phyloP scores from a whole-genome alignment of 176 grass and related monocot species.

The Oryza nivara region DNA sequence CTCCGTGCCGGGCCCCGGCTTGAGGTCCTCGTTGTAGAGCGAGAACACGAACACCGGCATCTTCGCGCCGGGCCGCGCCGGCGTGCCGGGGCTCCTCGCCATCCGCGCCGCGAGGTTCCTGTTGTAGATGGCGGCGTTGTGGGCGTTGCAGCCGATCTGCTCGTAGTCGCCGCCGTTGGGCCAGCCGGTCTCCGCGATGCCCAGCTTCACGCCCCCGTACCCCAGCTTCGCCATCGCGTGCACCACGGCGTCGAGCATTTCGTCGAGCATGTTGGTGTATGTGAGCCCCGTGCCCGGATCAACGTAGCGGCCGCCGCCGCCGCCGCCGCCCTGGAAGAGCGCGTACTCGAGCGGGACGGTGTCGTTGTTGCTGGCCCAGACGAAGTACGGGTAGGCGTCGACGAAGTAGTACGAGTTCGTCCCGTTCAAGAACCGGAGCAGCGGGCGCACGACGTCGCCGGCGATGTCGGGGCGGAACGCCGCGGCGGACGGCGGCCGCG shows the following conservation, averaged over 20 bases:
- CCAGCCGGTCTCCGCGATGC: slow-evolving; percentile 84
- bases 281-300: slow-evolving; percentile 57
- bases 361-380: slow-evolving; percentile 52
- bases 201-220: slow-evolving; percentile 63
- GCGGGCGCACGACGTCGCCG: slow-evolving; percentile 61
- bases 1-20: slow-evolving; percentile 65
- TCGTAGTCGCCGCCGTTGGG: slow-evolving; percentile 78
- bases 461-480: slow-evolving; percentile 76
- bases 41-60: slow-evolving; percentile 88
- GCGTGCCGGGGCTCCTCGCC: slow-evolving; percentile 57
- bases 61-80: slow-evolving; percentile 49
- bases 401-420: slow-evolving; percentile 90
- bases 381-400: slow-evolving; percentile 86
- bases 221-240: slow-evolving; percentile 70
- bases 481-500: slow-evolving; percentile 67
- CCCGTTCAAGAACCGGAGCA: slow-evolving; percentile 61
- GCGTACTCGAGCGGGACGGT: slow-evolving; percentile 67
- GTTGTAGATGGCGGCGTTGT: slow-evolving; percentile 80
- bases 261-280: slow-evolving; percentile 86
- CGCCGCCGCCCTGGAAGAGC: slow-evolving; percentile 40
- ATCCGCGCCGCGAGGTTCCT: slow-evolving; percentile 64
- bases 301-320: slow-evolving; percentile 42
- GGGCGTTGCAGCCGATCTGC: slow-evolving; percentile 65
- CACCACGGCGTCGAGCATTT: slow-evolving; percentile 80
- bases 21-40: slow-evolving; percentile 90